Conservation (phyloP, 495 filamentous ascomycete genomes). For the Aspergillus cavernicola region DNA sequence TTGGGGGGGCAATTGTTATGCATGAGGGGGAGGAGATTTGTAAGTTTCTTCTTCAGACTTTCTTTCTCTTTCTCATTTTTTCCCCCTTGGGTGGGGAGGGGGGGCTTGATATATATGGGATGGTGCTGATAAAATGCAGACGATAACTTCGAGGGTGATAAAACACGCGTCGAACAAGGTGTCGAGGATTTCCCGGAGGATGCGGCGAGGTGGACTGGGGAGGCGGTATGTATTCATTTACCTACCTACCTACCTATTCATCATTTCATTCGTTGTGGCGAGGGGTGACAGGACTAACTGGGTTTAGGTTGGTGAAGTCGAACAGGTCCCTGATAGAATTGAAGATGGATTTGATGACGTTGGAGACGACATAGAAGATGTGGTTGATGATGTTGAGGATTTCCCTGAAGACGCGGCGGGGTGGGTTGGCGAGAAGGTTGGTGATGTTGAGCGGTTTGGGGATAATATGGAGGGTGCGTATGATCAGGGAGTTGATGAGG, state of each 20-base stretch:
- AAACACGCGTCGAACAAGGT: constrained; percentile 27
- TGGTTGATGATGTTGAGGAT: constrained; percentile 30
- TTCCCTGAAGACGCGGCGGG: constrained; percentile 34
- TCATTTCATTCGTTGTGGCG: too few relatives aligned
- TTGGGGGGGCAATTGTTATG: constrained; percentile 51
- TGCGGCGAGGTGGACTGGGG: constrained; percentile 36
- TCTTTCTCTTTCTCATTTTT: constrained; percentile 8
- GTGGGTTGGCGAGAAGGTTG: constrained; percentile 37
- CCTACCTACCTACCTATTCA: background rate
- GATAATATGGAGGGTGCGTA: constrained; percentile 37
- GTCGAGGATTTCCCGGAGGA: constrained; percentile 39
- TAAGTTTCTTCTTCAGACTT: constrained; percentile 25
- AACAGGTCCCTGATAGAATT: constrained; percentile 30
- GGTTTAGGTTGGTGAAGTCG: constrained; percentile 19
- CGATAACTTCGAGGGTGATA: constrained; percentile 27
- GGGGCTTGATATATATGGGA: constrained; percentile 13
- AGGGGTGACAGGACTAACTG: background rate
- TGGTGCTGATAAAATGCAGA: constrained; percentile 23
- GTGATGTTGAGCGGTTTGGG: constrained; percentile 35
- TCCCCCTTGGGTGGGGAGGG: background rate
- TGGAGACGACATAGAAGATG: constrained; percentile 27
- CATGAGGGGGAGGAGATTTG: constrained; percentile 41
- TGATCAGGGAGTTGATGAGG: constrained; percentile 33
- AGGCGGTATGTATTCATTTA: constrained; percentile 22
- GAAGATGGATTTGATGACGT: constrained; percentile 27